phyloP scores from a whole-genome alignment of 176 grass and related monocot species.

The Hordeum marinum region DNA sequence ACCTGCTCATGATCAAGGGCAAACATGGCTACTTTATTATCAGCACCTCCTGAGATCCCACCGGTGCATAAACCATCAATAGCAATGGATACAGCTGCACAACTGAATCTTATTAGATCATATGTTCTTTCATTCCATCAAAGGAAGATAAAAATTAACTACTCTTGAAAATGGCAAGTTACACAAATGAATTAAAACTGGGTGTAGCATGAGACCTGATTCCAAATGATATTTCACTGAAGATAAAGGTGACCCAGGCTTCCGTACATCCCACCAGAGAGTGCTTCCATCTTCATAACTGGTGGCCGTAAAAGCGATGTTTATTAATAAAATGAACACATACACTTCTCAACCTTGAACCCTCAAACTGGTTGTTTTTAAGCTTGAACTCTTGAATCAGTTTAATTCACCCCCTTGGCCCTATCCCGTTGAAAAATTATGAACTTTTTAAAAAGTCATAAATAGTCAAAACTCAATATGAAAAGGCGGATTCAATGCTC shows the following conservation, averaged over 20 bases:
- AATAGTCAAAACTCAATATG: not conserved
- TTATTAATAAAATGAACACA: not conserved
- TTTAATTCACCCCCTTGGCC: not conserved
- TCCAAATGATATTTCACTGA: conserved; percentile 85
- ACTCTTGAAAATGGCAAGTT: not conserved
- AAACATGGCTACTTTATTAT: conserved; percentile 80
- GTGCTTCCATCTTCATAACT: conserved; percentile 99
- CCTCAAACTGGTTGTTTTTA: not conserved
- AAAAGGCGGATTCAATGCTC: not conserved
- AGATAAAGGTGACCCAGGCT: conserved; percentile 54
- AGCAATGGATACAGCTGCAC: conserved; percentile 86
- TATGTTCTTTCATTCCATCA: not conserved
- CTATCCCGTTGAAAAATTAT: not conserved
- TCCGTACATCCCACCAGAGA: conserved; percentile 94
- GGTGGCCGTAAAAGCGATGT: conserved; percentile 5
- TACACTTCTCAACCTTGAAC: not conserved
- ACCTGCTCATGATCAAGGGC: conserved; percentile 73
- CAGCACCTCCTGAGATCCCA: conserved; percentile 90
- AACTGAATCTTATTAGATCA: conserved; percentile 29
- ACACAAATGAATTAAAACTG: not conserved
- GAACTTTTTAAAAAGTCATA: not conserved
- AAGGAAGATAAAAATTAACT: conserved; percentile 15
- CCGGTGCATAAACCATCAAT: conserved; percentile 76
- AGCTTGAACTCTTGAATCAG: not conserved
- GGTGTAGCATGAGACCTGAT: conserved; percentile 48